Evolutionary conservation across 2,329 filamentous ascomycete species (phyloP), one percentile per base, ranked within the genome.

Genomic region (Plectosphaerella plurivora): DNA sequence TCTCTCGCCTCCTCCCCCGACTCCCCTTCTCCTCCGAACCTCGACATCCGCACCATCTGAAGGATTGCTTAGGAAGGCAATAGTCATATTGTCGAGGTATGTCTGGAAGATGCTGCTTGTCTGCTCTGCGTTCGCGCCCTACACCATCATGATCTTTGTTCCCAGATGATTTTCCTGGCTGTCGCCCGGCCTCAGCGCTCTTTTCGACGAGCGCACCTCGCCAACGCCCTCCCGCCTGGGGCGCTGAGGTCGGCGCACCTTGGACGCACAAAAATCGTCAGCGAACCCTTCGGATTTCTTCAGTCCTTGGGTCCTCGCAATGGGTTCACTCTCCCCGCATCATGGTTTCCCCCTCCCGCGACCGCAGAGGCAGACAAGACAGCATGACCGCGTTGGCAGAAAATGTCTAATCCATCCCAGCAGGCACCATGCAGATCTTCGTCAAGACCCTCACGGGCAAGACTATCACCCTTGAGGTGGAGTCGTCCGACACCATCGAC

Each of bases 381-480:
- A 22, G 28, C 28, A 33, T 12, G 28, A 33, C 28, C 28, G 28
- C 28, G 8, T 33, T 33, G 28, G 28, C 28, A 33, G 28, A 33
- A 33, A 12, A 44, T 20, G 50, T 73, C 74, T 76, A 72, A 75
- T 70, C 64, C 68, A 58, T 59, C 58, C 59, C 63, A 69, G 68
- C 64, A 83, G 81, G 82, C 82, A 84, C 75, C 77, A 87, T 87
- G 83, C 83, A 87, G 81, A 87, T 87, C 75, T 88, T 88, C 80
- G 84, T 87, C 70, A 87, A 87, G 78, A 87, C 84, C 83, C 84
- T 97, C 69, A 97, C 94, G 89, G 94, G 94, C 73, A 97, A 97
- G 89, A 97, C 94, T 74, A 97, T 97, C 88, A 97, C 94, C 88
- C 92, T 99, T 70, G 94, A 99, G 91, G 94, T 97, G 81, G 94